phyloP scores from a whole-genome alignment of 192 early-diverging fungal genomes.

The Entrophospora sp. region DNA sequence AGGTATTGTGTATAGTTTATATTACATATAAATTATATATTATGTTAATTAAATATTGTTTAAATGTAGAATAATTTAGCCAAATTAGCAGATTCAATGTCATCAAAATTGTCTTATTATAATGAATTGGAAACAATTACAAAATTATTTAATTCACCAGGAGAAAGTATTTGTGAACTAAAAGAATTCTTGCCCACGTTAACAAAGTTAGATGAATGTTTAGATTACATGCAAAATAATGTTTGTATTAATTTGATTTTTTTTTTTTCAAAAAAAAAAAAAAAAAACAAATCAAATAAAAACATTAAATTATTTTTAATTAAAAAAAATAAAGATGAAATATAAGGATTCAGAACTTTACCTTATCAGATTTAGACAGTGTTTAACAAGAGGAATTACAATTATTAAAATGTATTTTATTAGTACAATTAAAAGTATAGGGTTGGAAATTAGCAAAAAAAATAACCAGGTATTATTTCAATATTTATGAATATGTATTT shows the following conservation, averaged over 20 bases:
- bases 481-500: neutral
- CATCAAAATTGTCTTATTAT: slow-evolving; percentile 63
- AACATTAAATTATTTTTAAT: neutral
- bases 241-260: slow-evolving; percentile 32
- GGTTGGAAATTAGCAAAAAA: slow-evolving; percentile 55
- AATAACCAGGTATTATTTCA: slow-evolving; percentile 23
- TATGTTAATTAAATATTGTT: too few species aligned
- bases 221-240: slow-evolving; percentile 66
- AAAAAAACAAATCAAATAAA: too few species aligned
- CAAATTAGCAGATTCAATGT: slow-evolving; percentile 47
- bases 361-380: slow-evolving; percentile 86
- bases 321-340: slow-evolving; percentile 34
- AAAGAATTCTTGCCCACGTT: slow-evolving; percentile 75
- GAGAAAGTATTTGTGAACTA: slow-evolving; percentile 74
- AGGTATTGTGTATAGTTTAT: too few species aligned
- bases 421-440: slow-evolving; percentile 54
- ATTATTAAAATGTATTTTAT: slow-evolving; percentile 88
- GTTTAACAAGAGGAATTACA: slow-evolving; percentile 87
- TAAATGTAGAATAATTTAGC: slow-evolving; percentile 45
- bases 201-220: slow-evolving; percentile 63
- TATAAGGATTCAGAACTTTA: slow-evolving; percentile 90
- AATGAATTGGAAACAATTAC: slow-evolving; percentile 77
- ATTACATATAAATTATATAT: too few species aligned
- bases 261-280: neutral
- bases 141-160: slow-evolving; percentile 70